Evolutionary conservation across 2,329 filamentous ascomycete genomes (phyloP).

Genomic region (Furcasterigmium sp.): DNA sequence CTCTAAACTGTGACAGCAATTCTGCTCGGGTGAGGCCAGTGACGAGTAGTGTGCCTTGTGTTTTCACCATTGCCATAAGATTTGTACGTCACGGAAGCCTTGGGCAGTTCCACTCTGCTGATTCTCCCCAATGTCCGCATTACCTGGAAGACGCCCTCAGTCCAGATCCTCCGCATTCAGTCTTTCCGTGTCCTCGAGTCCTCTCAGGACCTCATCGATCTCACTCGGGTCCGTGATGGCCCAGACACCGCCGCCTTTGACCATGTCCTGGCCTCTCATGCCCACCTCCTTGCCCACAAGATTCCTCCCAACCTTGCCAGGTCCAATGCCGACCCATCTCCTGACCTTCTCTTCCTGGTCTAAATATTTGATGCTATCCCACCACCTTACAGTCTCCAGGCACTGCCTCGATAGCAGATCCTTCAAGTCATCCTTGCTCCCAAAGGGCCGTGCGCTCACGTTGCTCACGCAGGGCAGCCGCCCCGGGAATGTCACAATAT

Average conservation of each 20-base stretch:
- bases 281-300: constrained; percentile 94
- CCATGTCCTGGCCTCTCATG: constrained; percentile 68
- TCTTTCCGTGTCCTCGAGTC: constrained; percentile 59
- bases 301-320: constrained; percentile 89
- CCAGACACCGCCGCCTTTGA: constrained; percentile 91
- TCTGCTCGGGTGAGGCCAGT: no score
- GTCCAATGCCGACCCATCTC: constrained; percentile 87
- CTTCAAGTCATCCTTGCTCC: constrained; percentile 67
- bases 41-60: no score
- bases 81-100: no score
- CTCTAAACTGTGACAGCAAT: no score
- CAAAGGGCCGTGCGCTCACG: constrained; percentile 74
- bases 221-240: constrained; percentile 77
- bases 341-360: constrained; percentile 77
- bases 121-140: no score
- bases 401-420: constrained; percentile 75
- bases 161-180: constrained; percentile 43
- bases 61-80: no score
- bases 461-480: constrained; percentile 78
- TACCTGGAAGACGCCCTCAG: no score
- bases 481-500: constrained; percentile 72
- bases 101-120: no score
- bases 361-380: constrained; percentile 85
- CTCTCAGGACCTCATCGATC: constrained; percentile 62
- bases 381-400: constrained; percentile 92